Evolutionary conservation across 345 rosid genomes (phyloP).

Genomic region (Gossypium arboreum): DNA sequence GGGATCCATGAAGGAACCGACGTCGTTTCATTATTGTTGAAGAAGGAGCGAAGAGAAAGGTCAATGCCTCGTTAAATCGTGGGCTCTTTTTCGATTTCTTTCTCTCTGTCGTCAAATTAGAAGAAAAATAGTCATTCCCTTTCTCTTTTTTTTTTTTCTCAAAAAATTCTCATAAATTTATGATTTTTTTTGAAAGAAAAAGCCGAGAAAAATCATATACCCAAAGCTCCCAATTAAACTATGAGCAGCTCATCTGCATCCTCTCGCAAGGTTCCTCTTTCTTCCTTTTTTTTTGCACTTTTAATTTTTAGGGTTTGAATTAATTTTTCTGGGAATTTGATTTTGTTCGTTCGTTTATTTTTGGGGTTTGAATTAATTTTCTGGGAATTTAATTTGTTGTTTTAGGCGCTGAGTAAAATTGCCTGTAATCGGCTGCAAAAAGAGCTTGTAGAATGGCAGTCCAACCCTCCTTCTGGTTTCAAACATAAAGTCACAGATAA

Average conservation of each 20-base stretch:
- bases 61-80: too few species aligned
- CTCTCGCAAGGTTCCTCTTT: neutral
- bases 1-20: too few species aligned
- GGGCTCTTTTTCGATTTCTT: too few species aligned
- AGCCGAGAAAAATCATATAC: neutral
- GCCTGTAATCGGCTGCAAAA: conserved; percentile 94
- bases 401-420: conserved; percentile 63
- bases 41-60: too few species aligned
- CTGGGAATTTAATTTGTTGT: neutral
- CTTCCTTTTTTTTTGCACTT: neutral
- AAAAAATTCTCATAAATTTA: too few species aligned
- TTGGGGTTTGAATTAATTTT: neutral
- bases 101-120: too few species aligned
- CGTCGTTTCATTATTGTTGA: too few species aligned
- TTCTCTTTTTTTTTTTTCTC: too few species aligned
- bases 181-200: too few species aligned
- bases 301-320: too few species aligned
- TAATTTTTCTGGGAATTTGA: neutral
- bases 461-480: conserved; percentile 85
- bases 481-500: conserved; percentile 87
- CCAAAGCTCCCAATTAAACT: neutral
- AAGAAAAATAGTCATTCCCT: too few species aligned
- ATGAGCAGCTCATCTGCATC: neutral
- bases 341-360: neutral
- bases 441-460: conserved; percentile 95